These are phyloP conservation scores for Metschnikowia matae DNA, from an alignment of 805 yeast genomes.

Conservation along the genomic window DNA sequence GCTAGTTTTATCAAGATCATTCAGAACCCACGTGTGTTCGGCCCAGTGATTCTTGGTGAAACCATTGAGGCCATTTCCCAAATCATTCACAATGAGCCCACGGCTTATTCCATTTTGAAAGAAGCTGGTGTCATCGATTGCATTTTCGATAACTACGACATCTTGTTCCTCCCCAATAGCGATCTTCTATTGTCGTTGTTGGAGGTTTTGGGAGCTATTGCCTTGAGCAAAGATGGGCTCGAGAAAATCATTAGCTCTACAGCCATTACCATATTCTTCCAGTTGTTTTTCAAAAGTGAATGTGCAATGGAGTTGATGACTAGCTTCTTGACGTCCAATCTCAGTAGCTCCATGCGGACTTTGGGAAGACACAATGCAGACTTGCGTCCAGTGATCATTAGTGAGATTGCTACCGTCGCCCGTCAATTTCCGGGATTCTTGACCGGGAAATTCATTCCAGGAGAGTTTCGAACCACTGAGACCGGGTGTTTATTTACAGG, in stretches of 20 bases:
- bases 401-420: constrained; percentile 45
- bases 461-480: constrained; percentile 42
- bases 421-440: constrained; percentile 40
- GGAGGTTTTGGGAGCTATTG: constrained; percentile 77
- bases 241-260: constrained; percentile 44
- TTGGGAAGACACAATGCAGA: constrained; percentile 79
- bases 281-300: constrained; percentile 44
- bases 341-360: constrained; percentile 75
- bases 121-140: constrained; percentile 73
- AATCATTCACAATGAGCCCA: constrained; percentile 86
- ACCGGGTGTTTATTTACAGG: constrained; percentile 39
- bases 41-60: constrained; percentile 57
- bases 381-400: constrained; percentile 54
- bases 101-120: constrained; percentile 72
- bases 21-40: constrained; percentile 55
- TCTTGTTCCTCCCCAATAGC: constrained; percentile 53
- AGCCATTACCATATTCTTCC: constrained; percentile 44
- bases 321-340: constrained; percentile 45
- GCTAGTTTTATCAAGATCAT: constrained; percentile 56
- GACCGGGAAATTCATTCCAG: constrained; percentile 29
- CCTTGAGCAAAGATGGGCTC: constrained; percentile 72
- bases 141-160: constrained; percentile 54
- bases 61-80: constrained; percentile 61
- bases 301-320: constrained; percentile 51
- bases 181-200: constrained; percentile 53